Evolutionary conservation across 2,329 filamentous ascomycete species (phyloP), one percentile per base, ranked within the genome.

Genomic region (Ophiostoma sp.): DNA sequence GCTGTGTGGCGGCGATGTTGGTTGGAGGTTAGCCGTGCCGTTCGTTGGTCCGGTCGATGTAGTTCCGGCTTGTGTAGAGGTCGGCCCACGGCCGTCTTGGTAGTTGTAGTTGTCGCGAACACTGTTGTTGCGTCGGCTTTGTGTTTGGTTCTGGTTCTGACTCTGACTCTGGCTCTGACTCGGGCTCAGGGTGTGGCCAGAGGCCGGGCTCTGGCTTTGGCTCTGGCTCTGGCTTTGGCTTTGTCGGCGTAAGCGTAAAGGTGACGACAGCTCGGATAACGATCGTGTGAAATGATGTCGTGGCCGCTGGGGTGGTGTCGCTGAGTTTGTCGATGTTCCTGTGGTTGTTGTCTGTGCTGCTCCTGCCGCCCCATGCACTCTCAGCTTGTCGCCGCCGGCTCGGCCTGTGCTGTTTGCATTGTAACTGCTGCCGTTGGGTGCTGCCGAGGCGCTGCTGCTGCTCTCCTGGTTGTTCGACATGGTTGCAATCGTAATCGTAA

Each of bases 281-380:
- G 89, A 90, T 45, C 87, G 85, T 74, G 84, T 86, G 74, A 89
- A 82, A 76, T 87, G 86, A 77, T 88, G 88, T 74, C 84, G 84
- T 31, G 83, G 79, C 28, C 82, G 81, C 66, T 78, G 78, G 31
- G 82, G 81, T 25, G 42, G 42, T 48, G 42, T 48, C 15, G 42
- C 42, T 17, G 82, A 80, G 72, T 80, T 78, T 76, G 78, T 42
- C 2, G 77, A 72, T 77, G 79, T 55, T 68, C 64, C 57, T 22
- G 39, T 19, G 57, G 68, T 45, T 19, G 17, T 12, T 48, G 36
- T 1, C 19, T 19, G 11, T n/a, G 8, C 12, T 50, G 9, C 50
- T 36, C 42, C 6, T 9, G 28, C n/a, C n/a, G 17, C 11, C 11
- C 52, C n/a, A 22, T 39, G 48, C 28, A 6, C 42, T 36, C 25